Base-by-base conservation (phyloP, 352 stramenopile species). In the Peronospora farinosa region DNA sequence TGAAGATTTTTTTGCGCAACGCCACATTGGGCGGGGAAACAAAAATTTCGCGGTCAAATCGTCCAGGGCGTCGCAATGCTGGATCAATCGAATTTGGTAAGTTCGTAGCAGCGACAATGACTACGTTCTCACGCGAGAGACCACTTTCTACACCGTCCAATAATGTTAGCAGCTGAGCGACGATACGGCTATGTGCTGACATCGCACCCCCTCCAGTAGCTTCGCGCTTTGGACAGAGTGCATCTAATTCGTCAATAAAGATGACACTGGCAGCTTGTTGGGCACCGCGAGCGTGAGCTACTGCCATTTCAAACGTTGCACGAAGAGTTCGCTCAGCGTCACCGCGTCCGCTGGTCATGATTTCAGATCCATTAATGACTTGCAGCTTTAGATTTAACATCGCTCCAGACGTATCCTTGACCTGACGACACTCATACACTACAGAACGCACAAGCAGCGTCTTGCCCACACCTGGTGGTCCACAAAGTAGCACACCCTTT, bases 191-290 rank as follows among this genome's bases (percentile, higher is more conserved):
- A 57, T 88, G 69, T 2, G 70, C 65, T 23, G 63, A 65, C 12
- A 63, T 67, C 12, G 51, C 36, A 1, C 54, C 48, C 21, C 66
- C 76, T 36, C 55, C 55, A 11, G 57, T 54, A 50, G 79, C 59
- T 33, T 95, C 84, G 48, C 94, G 85, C 51, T 95, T 95, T 5
- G 92, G 93, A 32, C 93, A 97, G 28, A 98, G 86, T 11, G 78
- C 92, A 68, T 98, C 95, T 3, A 98, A 57, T 39, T 98, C 93
- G 55, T 98, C 95, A 56, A 98, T 96, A 55, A 98, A 97, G 40
- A 98, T 88, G 47, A 88, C 77, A 11, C 60, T 71, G 0, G 72
- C 70, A 15, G 69, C 72, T 21, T 67, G 47, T 9, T 38, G 60
- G 6, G 48, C 63, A 33, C 54, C 55, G 6, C 57, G 56, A 19